Percentiles rank a stretch among this genome's conserved stretches.
Evolutionary conservation across 1,139 yeast species (phyloP).

Genomic region (Torulaspora pretoriensis): DNA sequence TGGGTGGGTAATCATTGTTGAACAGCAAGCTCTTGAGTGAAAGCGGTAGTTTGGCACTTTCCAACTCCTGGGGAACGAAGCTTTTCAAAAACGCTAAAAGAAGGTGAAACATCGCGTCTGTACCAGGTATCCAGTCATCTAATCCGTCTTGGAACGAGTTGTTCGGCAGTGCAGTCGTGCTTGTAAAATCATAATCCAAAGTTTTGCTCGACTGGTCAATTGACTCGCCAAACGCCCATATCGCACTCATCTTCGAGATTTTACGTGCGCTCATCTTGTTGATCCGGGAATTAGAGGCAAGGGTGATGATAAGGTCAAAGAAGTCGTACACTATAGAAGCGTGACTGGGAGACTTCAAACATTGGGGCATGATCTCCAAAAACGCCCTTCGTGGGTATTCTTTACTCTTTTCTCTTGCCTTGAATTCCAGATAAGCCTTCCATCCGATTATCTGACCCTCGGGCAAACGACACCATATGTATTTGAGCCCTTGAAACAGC

Average conservation of each 20-base stretch:
- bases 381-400: conserved; percentile 70
- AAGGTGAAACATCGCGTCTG: conserved; percentile 82
- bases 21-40: conserved; percentile 59
- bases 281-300: conserved; percentile 76
- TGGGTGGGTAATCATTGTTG: conserved; percentile 65
- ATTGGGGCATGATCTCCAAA: conserved; percentile 74
- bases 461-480: conserved; percentile 82
- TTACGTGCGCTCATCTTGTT: conserved; percentile 79
- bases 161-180: conserved; percentile 16
- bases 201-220: conserved; percentile 20
- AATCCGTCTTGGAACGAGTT: conserved; percentile 64
- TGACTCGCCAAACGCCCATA: conserved; percentile 72
- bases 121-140: conserved; percentile 72
- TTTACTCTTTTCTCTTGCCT: conserved; percentile 58
- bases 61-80: conserved; percentile 61
- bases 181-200: conserved; percentile 24
- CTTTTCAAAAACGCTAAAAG: conserved; percentile 74
- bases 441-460: conserved; percentile 80
- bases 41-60: conserved; percentile 54
- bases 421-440: conserved; percentile 74
- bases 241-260: conserved; percentile 73
- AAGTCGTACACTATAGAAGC: conserved; percentile 87
- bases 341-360: conserved; percentile 78
- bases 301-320: conserved; percentile 71
- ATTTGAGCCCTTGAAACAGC: conserved; percentile 67